Conservation (phyloP, 768 basidiomycete genomes). For the Panus rudis region DNA sequence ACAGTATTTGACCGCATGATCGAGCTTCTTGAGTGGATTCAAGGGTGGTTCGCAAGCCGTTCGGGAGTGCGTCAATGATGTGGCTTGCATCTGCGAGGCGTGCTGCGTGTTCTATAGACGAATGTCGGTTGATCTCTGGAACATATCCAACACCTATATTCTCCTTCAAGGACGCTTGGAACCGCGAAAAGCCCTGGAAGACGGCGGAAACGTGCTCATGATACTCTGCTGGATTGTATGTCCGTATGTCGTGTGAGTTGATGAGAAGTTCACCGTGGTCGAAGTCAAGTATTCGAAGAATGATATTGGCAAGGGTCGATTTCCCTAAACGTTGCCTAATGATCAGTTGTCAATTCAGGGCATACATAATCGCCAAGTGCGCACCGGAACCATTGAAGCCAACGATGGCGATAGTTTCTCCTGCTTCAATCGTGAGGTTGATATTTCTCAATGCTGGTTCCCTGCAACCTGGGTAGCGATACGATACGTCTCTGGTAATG, state of each 20-base stretch:
- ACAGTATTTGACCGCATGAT: slow-evolving; percentile 27
- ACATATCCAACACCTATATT: slow-evolving; percentile 84
- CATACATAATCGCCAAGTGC: slow-evolving; percentile 10
- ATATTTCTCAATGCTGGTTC: slow-evolving; percentile 65
- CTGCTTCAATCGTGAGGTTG: slow-evolving; percentile 61
- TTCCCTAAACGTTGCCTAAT: slow-evolving; percentile 45
- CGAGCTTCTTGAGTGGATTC: slow-evolving; percentile 43
- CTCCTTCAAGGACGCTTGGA: slow-evolving; percentile 68
- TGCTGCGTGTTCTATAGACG: slow-evolving; percentile 58
- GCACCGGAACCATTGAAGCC: slow-evolving; percentile 78
- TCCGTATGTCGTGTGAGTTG: slow-evolving; percentile 64
- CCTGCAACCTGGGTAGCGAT: slow-evolving; percentile 71
- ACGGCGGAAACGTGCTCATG: slow-evolving; percentile 74
- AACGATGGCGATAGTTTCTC: slow-evolving; percentile 80
- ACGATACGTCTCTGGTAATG: slow-evolving; percentile 56
- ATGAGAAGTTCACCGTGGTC: slow-evolving; percentile 60
- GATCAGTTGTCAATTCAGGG: not conserved
- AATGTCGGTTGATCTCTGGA: slow-evolving; percentile 47
- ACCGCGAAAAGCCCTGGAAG: slow-evolving; percentile 82
- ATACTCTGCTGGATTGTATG: slow-evolving; percentile 59
- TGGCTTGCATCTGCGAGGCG: slow-evolving; percentile 63
- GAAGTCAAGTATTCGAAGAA: slow-evolving; percentile 75
- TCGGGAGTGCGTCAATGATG: slow-evolving; percentile 59
- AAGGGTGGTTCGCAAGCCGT: slow-evolving; percentile 68
- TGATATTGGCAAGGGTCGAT: slow-evolving; percentile 77